Percentiles rank a stretch among this genome's conserved stretches.
Evolutionary conservation across 2,329 filamentous ascomycete species (phyloP).

Genomic region (Cladophialophora exuberans): DNA sequence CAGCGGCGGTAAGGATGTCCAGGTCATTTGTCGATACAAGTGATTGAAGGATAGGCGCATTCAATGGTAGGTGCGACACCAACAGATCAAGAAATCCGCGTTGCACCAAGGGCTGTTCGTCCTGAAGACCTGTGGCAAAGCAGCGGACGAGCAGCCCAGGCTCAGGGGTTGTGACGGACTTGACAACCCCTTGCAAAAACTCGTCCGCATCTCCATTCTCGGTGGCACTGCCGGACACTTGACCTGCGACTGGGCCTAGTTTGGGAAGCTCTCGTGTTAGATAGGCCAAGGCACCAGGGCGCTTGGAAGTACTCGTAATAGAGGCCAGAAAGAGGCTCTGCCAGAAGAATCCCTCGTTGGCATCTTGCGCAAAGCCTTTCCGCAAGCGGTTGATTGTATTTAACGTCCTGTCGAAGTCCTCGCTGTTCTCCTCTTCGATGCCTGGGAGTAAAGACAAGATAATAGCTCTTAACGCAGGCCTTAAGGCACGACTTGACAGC

Average conservation of each 20-base stretch:
- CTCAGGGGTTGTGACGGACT: slow-evolving; percentile 82
- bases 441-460: slow-evolving; percentile 88
- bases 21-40: slow-evolving; percentile 75
- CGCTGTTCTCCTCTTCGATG: slow-evolving; percentile 92
- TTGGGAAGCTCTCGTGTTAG: slow-evolving; percentile 77
- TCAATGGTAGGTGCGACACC: slow-evolving; percentile 84
- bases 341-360: slow-evolving; percentile 90
- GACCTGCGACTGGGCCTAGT: slow-evolving; percentile 53
- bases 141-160: slow-evolving; percentile 87
- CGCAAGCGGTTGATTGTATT: slow-evolving; percentile 79
- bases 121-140: slow-evolving; percentile 85
- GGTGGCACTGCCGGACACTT: slow-evolving; percentile 31
- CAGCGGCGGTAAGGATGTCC: slow-evolving; percentile 78
- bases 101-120: slow-evolving; percentile 89
- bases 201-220: slow-evolving; percentile 41
- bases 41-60: slow-evolving; percentile 77
- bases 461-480: slow-evolving; percentile 87
- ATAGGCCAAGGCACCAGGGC: slow-evolving; percentile 86
- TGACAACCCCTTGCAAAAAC: slow-evolving; percentile 56
- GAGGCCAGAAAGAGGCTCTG: slow-evolving; percentile 94
- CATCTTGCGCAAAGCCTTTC: slow-evolving; percentile 62
- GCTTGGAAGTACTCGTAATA: slow-evolving; percentile 83
- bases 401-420: slow-evolving; percentile 91
- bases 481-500: slow-evolving; percentile 70
- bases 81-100: slow-evolving; percentile 91